Evolutionary conservation across 495 filamentous ascomycete species (phyloP), one percentile per base, ranked within the genome.

Genomic region (Podospora pseudoanserina): DNA sequence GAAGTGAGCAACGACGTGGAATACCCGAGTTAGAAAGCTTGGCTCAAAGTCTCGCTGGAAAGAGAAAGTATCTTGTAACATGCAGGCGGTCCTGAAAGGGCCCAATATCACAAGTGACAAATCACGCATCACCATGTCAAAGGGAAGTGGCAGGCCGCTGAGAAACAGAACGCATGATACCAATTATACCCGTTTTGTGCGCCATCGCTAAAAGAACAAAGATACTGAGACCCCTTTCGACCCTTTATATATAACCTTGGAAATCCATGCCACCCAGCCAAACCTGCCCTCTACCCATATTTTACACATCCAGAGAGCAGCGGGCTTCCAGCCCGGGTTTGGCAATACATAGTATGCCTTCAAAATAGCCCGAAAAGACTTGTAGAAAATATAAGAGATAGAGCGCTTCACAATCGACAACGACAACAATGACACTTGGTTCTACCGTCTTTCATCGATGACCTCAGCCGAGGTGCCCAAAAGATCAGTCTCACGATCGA

Each of bases 391-490:
- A 11, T 49, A 2, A 6, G 13, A 49, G 13, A 49, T n/a, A 58
- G 18, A 58, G 11, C 0, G 54, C 54, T 16, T 49, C 7, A 49
- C 39, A 16, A 13, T 49, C 13, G 15, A 49, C 9, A 23, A 23
- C 20, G 20, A 23, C 23, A 49, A 49, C 39, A 11, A 49, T 49
- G 39, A 16, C 39, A 11, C 9, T 11, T 11, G 39, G 15, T 28
- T 13, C 63, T 59, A 70, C 28, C 73, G 67, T 26, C 72, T 68
- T 60, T 74, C 75, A 53, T 79, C 72, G 9, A 83, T 82, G 66
- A 86, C 79, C 78, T 88, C 86, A 53, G 85, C 84, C 32, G 83
- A 73, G 56, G 76, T 81, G 20, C 79, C 82, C 15, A 84, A 68
- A 32, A 82, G 74, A 59, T 82, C 77, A 54, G 73, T 67, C 30